Evolutionary conservation across 2,329 filamentous ascomycete species (phyloP).

Genomic region (Penicillium sp.): DNA sequence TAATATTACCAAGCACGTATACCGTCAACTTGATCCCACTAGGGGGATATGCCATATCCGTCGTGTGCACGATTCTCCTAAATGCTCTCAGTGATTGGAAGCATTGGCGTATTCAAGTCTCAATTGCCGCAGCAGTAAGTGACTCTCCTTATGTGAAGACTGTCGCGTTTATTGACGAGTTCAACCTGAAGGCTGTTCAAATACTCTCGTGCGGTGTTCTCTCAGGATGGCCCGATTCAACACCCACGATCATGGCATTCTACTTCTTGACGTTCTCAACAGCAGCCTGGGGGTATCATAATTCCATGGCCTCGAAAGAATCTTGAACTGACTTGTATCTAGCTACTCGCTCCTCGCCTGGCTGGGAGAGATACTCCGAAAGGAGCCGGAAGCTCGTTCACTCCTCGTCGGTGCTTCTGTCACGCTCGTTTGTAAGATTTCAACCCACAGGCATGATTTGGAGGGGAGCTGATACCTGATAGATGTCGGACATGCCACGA

Average conservation of each 20-base stretch:
- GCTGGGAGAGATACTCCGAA: slow-evolving; percentile 24
- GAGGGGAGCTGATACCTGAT: background rate
- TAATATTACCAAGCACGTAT: slow-evolving; percentile 20
- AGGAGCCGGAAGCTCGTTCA: slow-evolving; percentile 25
- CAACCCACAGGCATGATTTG: background rate
- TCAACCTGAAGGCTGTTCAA: slow-evolving; percentile 8
- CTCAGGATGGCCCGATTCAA: slow-evolving; percentile 19
- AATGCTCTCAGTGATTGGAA: slow-evolving; percentile 28
- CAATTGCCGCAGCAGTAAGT: slow-evolving; percentile 19
- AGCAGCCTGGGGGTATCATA: slow-evolving; percentile 20
- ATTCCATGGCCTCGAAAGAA: background rate
- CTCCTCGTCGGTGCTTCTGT: slow-evolving; percentile 25
- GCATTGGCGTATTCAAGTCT: slow-evolving; percentile 25
- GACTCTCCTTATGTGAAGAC: background rate
- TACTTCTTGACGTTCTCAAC: slow-evolving; percentile 29
- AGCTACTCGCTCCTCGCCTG: slow-evolving; percentile 25
- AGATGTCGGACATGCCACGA: slow-evolving; percentile 27
- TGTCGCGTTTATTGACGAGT: background rate
- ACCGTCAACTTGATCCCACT: slow-evolving; percentile 28
- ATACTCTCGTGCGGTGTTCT: slow-evolving; percentile 14
- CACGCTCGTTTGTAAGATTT: slow-evolving; percentile 23
- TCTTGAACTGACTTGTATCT: background rate
- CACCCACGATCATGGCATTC: slow-evolving; percentile 21
- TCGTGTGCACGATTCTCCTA: slow-evolving; percentile 23
- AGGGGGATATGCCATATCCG: slow-evolving; percentile 26